Conservation (phyloP, 2,329 filamentous ascomycete genomes). For the Aspergillus vadensis region DNA sequence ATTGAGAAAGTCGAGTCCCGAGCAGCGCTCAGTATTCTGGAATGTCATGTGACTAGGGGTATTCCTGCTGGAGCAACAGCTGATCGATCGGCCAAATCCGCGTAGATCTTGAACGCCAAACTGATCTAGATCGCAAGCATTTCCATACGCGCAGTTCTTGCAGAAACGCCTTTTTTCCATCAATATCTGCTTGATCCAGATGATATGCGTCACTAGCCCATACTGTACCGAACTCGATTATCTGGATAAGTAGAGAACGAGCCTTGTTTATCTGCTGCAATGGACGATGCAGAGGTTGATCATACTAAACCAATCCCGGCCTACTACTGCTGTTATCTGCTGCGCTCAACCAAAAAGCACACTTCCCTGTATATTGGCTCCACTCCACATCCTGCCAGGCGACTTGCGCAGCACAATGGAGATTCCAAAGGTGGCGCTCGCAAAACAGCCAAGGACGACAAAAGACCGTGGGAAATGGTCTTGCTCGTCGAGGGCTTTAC, state of each 20-base stretch:
- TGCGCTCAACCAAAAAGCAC: slow-evolving; percentile 76
- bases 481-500: slow-evolving; percentile 86
- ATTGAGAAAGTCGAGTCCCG: not conserved
- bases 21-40: not conserved
- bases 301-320: slow-evolving; percentile 69
- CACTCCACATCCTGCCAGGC: slow-evolving; percentile 82
- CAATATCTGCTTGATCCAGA: not conserved
- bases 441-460: slow-evolving; percentile 67
- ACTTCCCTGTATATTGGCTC: slow-evolving; percentile 81
- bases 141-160: not conserved
- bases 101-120: not conserved
- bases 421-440: slow-evolving; percentile 76
- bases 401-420: slow-evolving; percentile 91
- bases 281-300: slow-evolving; percentile 24
- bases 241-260: not conserved
- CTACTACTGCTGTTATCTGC: slow-evolving; percentile 89
- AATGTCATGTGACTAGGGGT: not conserved
- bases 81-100: not conserved
- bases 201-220: not conserved
- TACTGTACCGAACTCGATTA: not conserved
- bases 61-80: not conserved
- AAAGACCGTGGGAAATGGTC: slow-evolving; percentile 91
- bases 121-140: not conserved
- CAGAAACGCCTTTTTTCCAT: not conserved
- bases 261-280: slow-evolving; percentile 4